Base-by-base conservation (phyloP, 2,329 filamentous ascomycete species). In the Epichloe festucae region DNA sequence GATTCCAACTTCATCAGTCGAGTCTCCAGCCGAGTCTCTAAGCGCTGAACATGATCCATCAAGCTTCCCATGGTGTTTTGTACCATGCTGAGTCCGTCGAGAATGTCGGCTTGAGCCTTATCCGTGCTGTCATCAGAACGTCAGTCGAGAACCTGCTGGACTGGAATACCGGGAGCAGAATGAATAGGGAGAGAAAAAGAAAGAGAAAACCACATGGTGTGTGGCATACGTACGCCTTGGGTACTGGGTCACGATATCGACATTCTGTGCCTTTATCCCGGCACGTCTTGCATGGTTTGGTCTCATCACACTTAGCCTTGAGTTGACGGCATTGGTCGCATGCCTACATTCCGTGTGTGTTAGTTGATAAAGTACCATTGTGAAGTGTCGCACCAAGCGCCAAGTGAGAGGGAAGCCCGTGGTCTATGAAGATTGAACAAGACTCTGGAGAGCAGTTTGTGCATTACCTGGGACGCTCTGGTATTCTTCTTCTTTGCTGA, bases 301-400 rank as follows among this genome's bases (percentile, higher is more conserved):
- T 82, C 71, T 95, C 89, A 60, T 95, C 89, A 65, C 89, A 95
- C 68, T 95, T 95, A 14, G 89, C 89, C 67, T 95, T 95, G 40
- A 91, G 77, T 54, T 86, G 79, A 53, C 89, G 82, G 68, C 89
- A 95, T 66, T 85, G 87, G 62, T 95, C 89, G 67, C 93, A 98
- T 39, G 93, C 93, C 84, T 95, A 60, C 43, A 35, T 15, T 17
- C 45, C 14, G 6, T 21, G 53, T 11, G 27, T 4, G 31, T 31
- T 11, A 31, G 31, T 31, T 10, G 31, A 31, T 11, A 11, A 31
- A 31, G 31, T 31, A 31, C 8, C 31, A 31, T 31, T 10, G 11
- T 31, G 31, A 11, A 31, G 31, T 10, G 31, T 31, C 31, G 31
- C 31, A 31, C 31, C 31, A 31, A 4, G 31, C 31, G 31, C 31